Base-by-base conservation (phyloP, 2,329 filamentous ascomycete genomes). In the Claviceps cyperi region DNA sequence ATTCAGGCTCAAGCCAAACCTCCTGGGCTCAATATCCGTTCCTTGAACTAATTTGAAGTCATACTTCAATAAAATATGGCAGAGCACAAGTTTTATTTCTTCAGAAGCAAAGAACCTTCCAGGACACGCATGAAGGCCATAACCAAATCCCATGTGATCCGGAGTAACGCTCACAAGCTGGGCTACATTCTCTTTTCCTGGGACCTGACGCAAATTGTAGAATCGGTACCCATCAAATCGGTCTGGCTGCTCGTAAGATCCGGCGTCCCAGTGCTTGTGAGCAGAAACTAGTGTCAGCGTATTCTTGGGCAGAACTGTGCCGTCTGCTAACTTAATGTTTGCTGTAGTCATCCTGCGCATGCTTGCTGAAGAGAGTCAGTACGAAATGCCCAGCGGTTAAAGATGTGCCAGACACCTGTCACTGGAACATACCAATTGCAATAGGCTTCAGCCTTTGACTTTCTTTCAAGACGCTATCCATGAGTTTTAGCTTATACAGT, bases 381-480 rank as follows among this genome's bases (percentile, higher is more conserved):
- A n/a, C 8, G 3, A 15, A 11, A 17, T 17, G 8, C 6, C n/a
- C 41, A n/a, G 14, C 6, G 4, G 14, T 32, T 22, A 1, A n/a
- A 32, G 13, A 43, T 15, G 24, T 28, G 24, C 24, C 24, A 19
- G 6, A 24, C 4, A 32, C 11, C 19, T 19, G 8, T 19, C 7
- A 28, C 17, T 5, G 40, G 5, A 2, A 39, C 45, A 38, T n/a
- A 48, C 47, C 39, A n/a, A 48, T 43, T 6, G 19, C 6, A 22
- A 43, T 24, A 36, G 68, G 64, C 51, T 68, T 69, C 4, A 70
- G 36, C 0, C 74, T 67, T 61, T 74, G 70, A 37, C 67, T 71
- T 56, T 77, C 74, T 39, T 74, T 72, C 35, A 77, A 68, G 2
- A 70, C 68, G 44, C 71, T 74, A 56, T 77, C 74, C 43, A 72